These are phyloP conservation scores for Bisporella sp. DNA, from an alignment of 2,329 filamentous ascomycete genomes.

Conservation along the genomic window DNA sequence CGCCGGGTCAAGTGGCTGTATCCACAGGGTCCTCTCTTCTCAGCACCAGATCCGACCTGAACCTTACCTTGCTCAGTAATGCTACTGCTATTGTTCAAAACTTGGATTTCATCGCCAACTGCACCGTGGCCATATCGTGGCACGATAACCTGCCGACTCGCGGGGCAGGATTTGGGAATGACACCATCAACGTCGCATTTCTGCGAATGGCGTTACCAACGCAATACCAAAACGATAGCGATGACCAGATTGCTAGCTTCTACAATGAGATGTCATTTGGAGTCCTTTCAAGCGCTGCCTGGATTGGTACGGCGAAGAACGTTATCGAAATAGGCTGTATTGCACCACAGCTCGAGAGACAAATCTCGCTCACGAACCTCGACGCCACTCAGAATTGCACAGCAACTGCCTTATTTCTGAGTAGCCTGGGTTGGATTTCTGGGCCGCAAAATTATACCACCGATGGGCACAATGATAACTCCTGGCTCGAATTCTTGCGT, in stretches of 20 bases:
- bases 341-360: constrained; percentile 5
- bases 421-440: constrained; percentile 7
- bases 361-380: constrained; percentile 6
- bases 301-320: constrained; percentile 6
- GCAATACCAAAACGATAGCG: constrained; percentile 3
- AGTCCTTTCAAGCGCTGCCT: constrained; percentile 1
- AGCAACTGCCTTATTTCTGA: constrained; percentile 6
- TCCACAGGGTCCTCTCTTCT: no score
- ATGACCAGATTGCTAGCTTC: constrained; percentile 4
- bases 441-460: constrained; percentile 4
- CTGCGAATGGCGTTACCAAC: constrained; percentile 3
- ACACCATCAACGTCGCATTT: constrained; percentile 6
- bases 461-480: constrained; percentile 4
- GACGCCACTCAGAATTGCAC: constrained; percentile 8
- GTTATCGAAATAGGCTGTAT: constrained; percentile 7
- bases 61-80: no score
- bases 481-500: constrained; percentile 6
- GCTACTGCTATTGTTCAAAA: no score
- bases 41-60: no score
- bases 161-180: constrained; percentile 7
- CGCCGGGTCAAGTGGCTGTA: no score
- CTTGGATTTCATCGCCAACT: constrained; percentile 1
- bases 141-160: constrained; percentile 5
- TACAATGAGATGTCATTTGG: constrained; percentile 8
- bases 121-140: constrained; percentile 6